Evolutionary conservation across 768 basidiomycete genomes (phyloP).

Genomic region (Russula ochroleuca): DNA sequence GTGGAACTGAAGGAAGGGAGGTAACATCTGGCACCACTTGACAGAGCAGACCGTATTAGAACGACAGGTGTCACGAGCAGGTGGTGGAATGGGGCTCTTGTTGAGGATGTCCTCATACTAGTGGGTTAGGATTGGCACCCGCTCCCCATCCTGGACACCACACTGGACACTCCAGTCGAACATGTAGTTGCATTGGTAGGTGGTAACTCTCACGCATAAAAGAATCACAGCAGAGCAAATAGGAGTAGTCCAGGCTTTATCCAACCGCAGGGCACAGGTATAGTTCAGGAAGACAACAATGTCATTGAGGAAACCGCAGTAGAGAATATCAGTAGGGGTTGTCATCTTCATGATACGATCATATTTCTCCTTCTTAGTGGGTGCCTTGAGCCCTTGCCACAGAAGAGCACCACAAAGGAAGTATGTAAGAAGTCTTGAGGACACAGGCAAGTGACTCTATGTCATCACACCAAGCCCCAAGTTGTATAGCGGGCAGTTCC

Average conservation of each 20-base stretch:
- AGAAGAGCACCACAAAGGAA: conserved; percentile 97
- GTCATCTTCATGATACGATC: conserved; percentile 99
- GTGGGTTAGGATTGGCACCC: conserved; percentile 52
- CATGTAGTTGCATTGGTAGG: conserved; percentile 96
- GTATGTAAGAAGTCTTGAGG: conserved; percentile 99
- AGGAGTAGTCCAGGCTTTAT: conserved; percentile 99
- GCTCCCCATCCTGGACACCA: conserved; percentile 60
- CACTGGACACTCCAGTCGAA: conserved; percentile 98
- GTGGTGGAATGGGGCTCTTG: conserved; percentile 28
- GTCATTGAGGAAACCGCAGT: conserved; percentile 99
- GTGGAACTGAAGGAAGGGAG: too few species aligned
- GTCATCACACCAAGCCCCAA: conserved; percentile 96
- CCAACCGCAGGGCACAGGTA: conserved; percentile 96
- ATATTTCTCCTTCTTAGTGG: conserved; percentile 99
- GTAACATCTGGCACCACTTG: conserved; percentile 37
- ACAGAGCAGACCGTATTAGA: conserved; percentile 40
- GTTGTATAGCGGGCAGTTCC: conserved; percentile 99
- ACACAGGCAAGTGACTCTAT: conserved; percentile 98
- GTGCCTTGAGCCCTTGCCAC: conserved; percentile 99
- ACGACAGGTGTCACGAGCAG: conserved; percentile 35
- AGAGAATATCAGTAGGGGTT: conserved; percentile 91
- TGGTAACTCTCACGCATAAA: conserved; percentile 97
- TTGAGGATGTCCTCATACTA: conserved; percentile 18
- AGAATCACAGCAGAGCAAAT: conserved; percentile 95
- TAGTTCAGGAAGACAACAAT: conserved; percentile 99